These are phyloP conservation scores for Rachicladosporium sp. DNA, from an alignment of 2,329 filamentous ascomycete genomes.

Conservation along the genomic window DNA sequence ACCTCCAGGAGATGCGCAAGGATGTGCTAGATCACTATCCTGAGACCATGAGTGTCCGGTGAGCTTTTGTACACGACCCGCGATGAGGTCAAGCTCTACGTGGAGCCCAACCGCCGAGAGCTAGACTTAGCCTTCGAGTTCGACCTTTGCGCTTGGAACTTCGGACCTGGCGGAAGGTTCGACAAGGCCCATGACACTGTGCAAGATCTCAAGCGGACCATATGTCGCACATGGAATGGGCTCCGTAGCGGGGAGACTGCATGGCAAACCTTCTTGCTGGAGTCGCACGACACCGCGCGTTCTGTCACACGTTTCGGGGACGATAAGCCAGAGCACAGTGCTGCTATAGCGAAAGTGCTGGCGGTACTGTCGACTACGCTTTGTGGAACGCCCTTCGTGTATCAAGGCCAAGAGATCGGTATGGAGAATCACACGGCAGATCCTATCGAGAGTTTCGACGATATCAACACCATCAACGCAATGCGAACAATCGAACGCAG, in stretches of 20 bases:
- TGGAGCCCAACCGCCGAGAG: constrained; percentile 42
- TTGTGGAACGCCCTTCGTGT: constrained; percentile 1
- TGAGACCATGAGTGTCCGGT: constrained; percentile 30
- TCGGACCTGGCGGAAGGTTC: constrained; percentile 31
- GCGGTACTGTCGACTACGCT: constrained; percentile 1
- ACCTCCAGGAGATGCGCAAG: constrained; percentile 30
- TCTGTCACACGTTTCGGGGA: constrained; percentile 43
- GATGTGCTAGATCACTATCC: constrained; percentile 37
- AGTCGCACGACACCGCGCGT: constrained; percentile 54
- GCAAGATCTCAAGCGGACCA: constrained; percentile 37
- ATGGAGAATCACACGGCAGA: not conserved
- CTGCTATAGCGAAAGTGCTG: constrained; percentile 44
- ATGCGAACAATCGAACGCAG: too few relatives aligned
- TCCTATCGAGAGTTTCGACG: too few relatives aligned
- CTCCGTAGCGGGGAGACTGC: constrained; percentile 48
- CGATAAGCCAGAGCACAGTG: constrained; percentile 36
- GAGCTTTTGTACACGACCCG: constrained; percentile 33
- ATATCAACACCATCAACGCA: too few relatives aligned
- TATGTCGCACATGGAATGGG: constrained; percentile 43
- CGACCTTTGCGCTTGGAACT: constrained; percentile 40
- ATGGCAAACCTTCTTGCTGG: constrained; percentile 52
- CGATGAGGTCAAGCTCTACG: constrained; percentile 38
- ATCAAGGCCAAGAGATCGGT: constrained; percentile 2
- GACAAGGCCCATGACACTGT: too few relatives aligned
- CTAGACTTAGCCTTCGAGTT: constrained; percentile 63